phyloP scores from a whole-genome alignment of 768 basidiomycete genomes.

The Suillus variegatus region DNA sequence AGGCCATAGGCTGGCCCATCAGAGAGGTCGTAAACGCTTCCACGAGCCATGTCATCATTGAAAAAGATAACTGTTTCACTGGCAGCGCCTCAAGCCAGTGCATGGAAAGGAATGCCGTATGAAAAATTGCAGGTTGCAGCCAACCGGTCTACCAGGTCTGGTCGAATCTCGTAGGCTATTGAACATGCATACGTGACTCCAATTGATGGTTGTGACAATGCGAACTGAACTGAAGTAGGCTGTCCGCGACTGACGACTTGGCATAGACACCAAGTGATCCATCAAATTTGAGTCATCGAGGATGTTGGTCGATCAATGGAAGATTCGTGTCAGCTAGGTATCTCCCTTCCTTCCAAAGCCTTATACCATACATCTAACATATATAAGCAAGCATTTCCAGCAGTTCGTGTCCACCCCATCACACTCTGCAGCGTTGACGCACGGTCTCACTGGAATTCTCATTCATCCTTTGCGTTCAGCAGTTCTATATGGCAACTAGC shows the following conservation, averaged over 20 bases:
- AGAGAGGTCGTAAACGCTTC: slow-evolving; percentile 71
- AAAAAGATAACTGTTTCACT: slow-evolving; percentile 87
- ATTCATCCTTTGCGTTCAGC: too few relatives aligned
- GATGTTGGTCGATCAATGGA: background rate
- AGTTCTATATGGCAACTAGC: too few relatives aligned
- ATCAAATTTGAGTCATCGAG: background rate
- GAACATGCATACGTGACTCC: background rate
- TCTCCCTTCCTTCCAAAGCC: background rate
- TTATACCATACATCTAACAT: background rate
- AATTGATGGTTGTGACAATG: background rate
- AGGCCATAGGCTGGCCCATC: slow-evolving; percentile 80
- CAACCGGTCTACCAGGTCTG: background rate
- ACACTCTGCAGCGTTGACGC: too few relatives aligned
- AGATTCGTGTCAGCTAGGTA: background rate
- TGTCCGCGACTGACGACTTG: background rate
- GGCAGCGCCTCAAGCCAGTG: slow-evolving; percentile 66
- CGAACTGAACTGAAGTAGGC: background rate
- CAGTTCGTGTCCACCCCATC: too few relatives aligned
- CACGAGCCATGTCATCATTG: slow-evolving; percentile 84
- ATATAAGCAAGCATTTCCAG: too few relatives aligned
- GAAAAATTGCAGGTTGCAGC: slow-evolving; percentile 98
- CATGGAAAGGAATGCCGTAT: slow-evolving; percentile 96
- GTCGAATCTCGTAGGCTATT: background rate
- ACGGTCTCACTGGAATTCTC: too few relatives aligned
- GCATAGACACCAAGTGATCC: background rate